phyloP scores from a whole-genome alignment of 2,329 filamentous ascomycete genomes.

The Alternaria infectoria region DNA sequence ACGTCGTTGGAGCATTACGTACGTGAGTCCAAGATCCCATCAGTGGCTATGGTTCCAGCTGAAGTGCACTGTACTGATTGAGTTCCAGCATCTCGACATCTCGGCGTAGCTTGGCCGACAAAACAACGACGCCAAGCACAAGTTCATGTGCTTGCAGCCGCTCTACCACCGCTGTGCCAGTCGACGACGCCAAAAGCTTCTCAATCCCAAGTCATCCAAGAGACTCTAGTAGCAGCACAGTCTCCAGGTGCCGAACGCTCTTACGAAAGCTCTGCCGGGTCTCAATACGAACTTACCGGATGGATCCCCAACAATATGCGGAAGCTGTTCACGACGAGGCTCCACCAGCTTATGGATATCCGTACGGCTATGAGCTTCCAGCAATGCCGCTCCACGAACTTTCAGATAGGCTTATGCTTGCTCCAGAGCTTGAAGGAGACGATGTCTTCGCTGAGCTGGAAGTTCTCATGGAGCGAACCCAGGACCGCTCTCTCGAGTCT shows the following conservation, averaged over 20 bases:
- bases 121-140: not conserved
- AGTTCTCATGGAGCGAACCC: not conserved
- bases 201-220: not conserved
- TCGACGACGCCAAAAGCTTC: not conserved
- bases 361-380: not conserved
- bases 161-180: not conserved
- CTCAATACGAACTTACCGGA: not conserved
- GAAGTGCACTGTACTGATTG: not conserved
- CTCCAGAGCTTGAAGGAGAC: not conserved
- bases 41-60: not conserved
- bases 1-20: constrained; percentile 11
- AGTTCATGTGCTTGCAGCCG: not conserved
- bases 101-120: not conserved
- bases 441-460: not conserved
- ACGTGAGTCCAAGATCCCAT: constrained; percentile 5
- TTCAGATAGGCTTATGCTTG: not conserved
- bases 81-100: not conserved
- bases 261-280: constrained; percentile 1
- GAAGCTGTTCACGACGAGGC: not conserved
- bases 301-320: not conserved
- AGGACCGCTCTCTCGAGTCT: not conserved
- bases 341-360: not conserved
- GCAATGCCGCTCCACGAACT: not conserved
- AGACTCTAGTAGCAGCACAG: not conserved
- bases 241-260: not conserved